Conservation (phyloP, 2,329 filamentous ascomycete species). For the Boeremia exigua region DNA sequence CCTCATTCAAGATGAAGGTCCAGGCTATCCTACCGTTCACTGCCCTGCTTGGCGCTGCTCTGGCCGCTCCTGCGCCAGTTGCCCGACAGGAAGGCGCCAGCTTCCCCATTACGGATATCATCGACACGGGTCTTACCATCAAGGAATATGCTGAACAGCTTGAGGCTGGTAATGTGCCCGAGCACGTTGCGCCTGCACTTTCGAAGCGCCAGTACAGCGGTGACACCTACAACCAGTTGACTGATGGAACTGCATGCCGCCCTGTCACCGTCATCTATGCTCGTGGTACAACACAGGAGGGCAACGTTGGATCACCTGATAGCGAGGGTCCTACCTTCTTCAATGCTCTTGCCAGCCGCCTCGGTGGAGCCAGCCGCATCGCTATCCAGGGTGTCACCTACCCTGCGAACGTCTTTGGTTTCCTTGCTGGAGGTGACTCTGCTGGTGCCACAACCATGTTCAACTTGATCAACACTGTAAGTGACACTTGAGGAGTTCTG, state of each 20-base stretch:
- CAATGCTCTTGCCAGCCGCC: constrained; percentile 49
- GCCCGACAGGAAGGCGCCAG: constrained; percentile 20
- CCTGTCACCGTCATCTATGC: constrained; percentile 61
- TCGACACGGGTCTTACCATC: constrained; percentile 31
- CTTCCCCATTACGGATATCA: constrained; percentile 37
- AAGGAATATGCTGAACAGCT: constrained; percentile 32
- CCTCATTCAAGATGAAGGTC: constrained; percentile 27
- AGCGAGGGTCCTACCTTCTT: constrained; percentile 58
- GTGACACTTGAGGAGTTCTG: constrained; percentile 20
- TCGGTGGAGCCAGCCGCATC: constrained; percentile 52
- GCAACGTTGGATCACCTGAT: constrained; percentile 57
- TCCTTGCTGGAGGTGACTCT: constrained; percentile 55
- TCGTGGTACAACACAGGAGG: constrained; percentile 59
- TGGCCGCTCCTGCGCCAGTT: constrained; percentile 24
- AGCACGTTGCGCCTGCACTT: constrained; percentile 10
- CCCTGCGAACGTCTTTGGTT: constrained; percentile 52
- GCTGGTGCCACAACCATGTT: constrained; percentile 54
- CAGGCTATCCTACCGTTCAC: constrained; percentile 26
- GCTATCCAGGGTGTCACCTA: constrained; percentile 65
- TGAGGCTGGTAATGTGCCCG: constrained; percentile 19
- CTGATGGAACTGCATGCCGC: constrained; percentile 48
- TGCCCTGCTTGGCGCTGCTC: constrained; percentile 19
- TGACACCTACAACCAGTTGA: constrained; percentile 41
- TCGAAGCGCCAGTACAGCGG: constrained; percentile 26
- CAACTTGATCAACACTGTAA: constrained; percentile 41